phyloP scores from a whole-genome alignment of 2,329 filamentous ascomycete species.

The Pezicula radicicola region DNA sequence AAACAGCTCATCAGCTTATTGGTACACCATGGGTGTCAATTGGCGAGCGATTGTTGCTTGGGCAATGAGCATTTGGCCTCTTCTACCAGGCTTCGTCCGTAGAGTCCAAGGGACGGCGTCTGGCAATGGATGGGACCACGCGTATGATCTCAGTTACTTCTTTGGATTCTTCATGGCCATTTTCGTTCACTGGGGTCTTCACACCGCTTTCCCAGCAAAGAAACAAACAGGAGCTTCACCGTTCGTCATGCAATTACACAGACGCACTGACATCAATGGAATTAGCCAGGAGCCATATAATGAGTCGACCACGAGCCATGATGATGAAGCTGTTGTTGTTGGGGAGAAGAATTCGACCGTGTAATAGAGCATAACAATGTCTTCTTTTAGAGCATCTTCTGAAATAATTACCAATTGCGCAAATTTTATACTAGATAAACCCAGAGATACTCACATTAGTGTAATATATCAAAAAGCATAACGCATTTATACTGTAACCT shows the following conservation, averaged over 20 bases:
- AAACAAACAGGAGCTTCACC: constrained; percentile 24
- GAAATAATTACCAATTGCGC: no score
- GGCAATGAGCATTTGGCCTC: constrained; percentile 33
- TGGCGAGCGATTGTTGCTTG: constrained; percentile 40
- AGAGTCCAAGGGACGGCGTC: constrained; percentile 16
- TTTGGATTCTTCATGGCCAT: constrained; percentile 26
- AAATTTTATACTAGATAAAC: no score
- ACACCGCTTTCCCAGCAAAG: constrained; percentile 17
- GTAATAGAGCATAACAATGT: no score
- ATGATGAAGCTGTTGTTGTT: constrained; percentile 1
- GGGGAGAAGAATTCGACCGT: neutral
- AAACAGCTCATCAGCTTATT: constrained; percentile 35
- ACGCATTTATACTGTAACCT: no score
- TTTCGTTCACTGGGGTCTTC: constrained; percentile 18
- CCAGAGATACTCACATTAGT: no score
- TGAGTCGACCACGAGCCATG: constrained; percentile 2
- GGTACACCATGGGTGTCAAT: constrained; percentile 40
- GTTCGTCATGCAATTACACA: constrained; percentile 24
- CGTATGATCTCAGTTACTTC: constrained; percentile 28
- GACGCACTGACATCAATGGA: neutral
- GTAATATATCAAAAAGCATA: no score
- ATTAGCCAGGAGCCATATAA: neutral
- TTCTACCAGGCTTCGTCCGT: constrained; percentile 26
- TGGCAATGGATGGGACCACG: constrained; percentile 28
- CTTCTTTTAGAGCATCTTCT: no score